Percentiles rank a stretch among this genome's conserved stretches.
These are phyloP conservation scores for Tulasnella sp. DNA, from an alignment of 768 basidiomycete species.

Conservation along the genomic window DNA sequence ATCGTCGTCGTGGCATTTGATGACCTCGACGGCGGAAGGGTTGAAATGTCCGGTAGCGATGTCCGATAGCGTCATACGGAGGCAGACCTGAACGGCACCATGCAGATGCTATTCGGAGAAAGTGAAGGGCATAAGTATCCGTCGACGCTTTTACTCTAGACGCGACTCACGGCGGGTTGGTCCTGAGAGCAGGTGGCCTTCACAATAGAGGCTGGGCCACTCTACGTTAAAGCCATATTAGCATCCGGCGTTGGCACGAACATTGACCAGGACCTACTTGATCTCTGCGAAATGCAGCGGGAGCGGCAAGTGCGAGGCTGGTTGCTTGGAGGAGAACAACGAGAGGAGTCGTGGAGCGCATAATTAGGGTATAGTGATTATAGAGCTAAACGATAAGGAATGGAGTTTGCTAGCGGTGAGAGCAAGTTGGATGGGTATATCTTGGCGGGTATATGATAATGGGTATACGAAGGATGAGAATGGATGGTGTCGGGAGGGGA, in stretches of 20 bases:
- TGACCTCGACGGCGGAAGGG: conserved; percentile 5
- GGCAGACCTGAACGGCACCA: conserved; percentile 20
- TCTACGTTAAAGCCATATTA: neutral
- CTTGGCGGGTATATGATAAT: conserved; percentile 6
- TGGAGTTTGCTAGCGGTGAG: neutral
- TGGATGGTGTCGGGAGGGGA: neutral
- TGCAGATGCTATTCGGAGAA: neutral
- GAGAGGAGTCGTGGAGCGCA: conserved; percentile 26
- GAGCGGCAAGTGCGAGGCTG: conserved; percentile 13
- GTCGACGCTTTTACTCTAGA: neutral
- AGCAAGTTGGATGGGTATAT: conserved; percentile 17
- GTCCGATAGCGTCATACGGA: conserved; percentile 28
- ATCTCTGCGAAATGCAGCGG: conserved; percentile 5
- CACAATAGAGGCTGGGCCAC: neutral
- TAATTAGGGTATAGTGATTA: conserved; percentile 5
- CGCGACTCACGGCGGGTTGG: neutral
- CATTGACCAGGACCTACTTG: neutral
- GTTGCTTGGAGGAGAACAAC: conserved; percentile 25
- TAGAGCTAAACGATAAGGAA: neutral
- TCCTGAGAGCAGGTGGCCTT: conserved; percentile 8
- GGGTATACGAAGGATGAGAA: conserved; percentile 4
- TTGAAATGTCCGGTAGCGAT: conserved; percentile 11
- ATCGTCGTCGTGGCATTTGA: conserved; percentile 28
- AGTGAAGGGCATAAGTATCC: neutral
- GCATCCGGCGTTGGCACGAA: neutral